Evolutionary conservation across 345 rosid species (phyloP), one percentile per base, ranked within the genome.

Genomic region (Populus tremula): DNA sequence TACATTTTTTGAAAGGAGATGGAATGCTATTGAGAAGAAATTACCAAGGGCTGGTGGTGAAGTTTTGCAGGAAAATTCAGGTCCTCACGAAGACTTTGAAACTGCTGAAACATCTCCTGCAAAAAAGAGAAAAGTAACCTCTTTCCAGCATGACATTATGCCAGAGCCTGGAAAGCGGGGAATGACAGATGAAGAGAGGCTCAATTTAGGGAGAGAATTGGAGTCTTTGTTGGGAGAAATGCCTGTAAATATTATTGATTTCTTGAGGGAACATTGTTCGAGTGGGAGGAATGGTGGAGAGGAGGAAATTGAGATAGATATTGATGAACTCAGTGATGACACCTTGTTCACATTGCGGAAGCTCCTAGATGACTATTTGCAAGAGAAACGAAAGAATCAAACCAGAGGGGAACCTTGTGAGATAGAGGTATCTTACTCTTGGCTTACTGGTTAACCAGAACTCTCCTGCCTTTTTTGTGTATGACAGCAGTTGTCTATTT

Each of bases 261-360:
- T 74, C 67, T 56, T 78, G 73, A 78, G 38, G 39, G 76, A 74
- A 16, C 72, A 82, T 53, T 61, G 78, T 6, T 77, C 75, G 36
- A 71, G 62, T 56, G 81, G 76, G 23, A 66, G 8, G 13, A 73
- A 70, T 70, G 73, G 75, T 36, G 78, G 76, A 27, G 78, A 77
- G 69, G 79, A 82, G 56, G 84, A 78, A 53, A 74, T 82, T 27
- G 84, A 82, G 73, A 82, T 78, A 74, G 81, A 82, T 56, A 78
- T 82, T 78, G 81, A 82, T 78, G 81, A 70, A 23, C 84, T 74
- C 36, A 70, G 63, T 39, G 81, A 78, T 82, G 81, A 78, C 39
- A 78, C 73, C 14, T 74, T 78, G 50, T 67, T 78, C 69, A 65
- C 63, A 39, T 23, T 82, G 79, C 71, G 73, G 47, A 82, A 74